phyloP scores from a whole-genome alignment of 345 rosid species.

The Aquilaria yunnanensis region DNA sequence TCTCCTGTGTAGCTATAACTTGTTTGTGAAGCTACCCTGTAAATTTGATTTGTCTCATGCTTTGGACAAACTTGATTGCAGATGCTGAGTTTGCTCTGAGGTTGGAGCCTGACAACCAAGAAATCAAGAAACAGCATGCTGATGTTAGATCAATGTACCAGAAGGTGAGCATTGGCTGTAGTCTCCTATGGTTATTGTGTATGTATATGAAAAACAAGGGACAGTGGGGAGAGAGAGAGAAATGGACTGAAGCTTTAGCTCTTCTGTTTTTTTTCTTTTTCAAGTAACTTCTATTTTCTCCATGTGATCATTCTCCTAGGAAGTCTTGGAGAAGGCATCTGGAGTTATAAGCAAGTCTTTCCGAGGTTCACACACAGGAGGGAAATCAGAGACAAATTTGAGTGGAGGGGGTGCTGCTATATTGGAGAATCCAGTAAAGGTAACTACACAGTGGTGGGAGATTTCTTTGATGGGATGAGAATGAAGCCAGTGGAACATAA shows the following conservation, averaged over 20 bases:
- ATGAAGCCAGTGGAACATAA: too few relatives aligned
- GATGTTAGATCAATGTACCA: constrained; percentile 63
- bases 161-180: constrained; percentile 37
- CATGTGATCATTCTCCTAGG: constrained; percentile 27
- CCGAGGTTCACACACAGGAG: constrained; percentile 34
- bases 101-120: constrained; percentile 85
- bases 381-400: constrained; percentile 30
- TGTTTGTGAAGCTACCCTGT: neutral
- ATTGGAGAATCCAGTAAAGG: constrained; percentile 42
- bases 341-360: constrained; percentile 45
- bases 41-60: constrained; percentile 15
- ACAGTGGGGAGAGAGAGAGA: neutral
- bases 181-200: neutral
- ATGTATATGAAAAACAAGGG: neutral
- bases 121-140: constrained; percentile 71
- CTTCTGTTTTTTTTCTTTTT: neutral
- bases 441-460: constrained; percentile 9
- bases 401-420: constrained; percentile 30
- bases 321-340: constrained; percentile 54
- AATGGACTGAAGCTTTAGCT: neutral
- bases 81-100: constrained; percentile 87
- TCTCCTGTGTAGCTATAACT: constrained; percentile 1
- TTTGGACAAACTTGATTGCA: constrained; percentile 31
- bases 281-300: constrained; percentile 2
- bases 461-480: too few relatives aligned